phyloP scores from a whole-genome alignment of 495 filamentous ascomycete genomes.

The Penicillium arizonense region DNA sequence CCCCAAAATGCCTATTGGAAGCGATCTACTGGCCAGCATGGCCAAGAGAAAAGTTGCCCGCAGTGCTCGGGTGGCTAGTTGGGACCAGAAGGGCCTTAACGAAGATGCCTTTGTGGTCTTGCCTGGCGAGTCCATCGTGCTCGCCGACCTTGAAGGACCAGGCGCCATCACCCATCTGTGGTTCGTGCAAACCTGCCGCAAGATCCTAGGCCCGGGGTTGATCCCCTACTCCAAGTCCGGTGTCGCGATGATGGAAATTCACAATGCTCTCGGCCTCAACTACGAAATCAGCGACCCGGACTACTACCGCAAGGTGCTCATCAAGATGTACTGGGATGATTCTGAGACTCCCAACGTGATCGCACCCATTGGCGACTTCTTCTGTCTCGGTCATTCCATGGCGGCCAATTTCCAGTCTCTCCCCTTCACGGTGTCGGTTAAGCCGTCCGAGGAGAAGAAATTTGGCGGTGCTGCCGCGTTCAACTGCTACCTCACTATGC shows the following conservation, averaged over 20 bases:
- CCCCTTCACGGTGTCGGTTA: no score
- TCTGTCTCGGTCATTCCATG: no score
- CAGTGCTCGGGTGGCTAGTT: conserved; percentile 18
- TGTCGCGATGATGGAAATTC: conserved; percentile 21
- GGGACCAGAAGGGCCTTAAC: conserved; percentile 23
- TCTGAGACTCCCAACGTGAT: no score
- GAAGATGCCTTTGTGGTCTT: conserved; percentile 23
- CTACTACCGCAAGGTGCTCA: conserved; percentile 27
- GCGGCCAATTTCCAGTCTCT: no score
- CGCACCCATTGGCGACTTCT: no score
- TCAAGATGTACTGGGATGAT: conserved; percentile 19
- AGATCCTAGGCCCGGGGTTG: conserved; percentile 20
- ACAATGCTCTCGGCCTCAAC: conserved; percentile 22
- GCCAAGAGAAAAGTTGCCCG: no score
- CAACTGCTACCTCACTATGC: no score
- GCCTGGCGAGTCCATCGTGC: conserved; percentile 16
- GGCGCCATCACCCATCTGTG: no score
- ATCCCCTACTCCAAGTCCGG: conserved; percentile 25
- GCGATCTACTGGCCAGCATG: no score
- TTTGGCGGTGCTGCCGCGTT: no score
- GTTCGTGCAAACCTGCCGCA: conserved; percentile 12
- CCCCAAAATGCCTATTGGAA: no score
- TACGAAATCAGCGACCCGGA: conserved; percentile 22
- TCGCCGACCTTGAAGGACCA: conserved; percentile 18
- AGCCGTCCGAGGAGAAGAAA: no score